Evolutionary conservation across 129 eudicot species (phyloP).

Genomic region (Artemisia tridentata): DNA sequence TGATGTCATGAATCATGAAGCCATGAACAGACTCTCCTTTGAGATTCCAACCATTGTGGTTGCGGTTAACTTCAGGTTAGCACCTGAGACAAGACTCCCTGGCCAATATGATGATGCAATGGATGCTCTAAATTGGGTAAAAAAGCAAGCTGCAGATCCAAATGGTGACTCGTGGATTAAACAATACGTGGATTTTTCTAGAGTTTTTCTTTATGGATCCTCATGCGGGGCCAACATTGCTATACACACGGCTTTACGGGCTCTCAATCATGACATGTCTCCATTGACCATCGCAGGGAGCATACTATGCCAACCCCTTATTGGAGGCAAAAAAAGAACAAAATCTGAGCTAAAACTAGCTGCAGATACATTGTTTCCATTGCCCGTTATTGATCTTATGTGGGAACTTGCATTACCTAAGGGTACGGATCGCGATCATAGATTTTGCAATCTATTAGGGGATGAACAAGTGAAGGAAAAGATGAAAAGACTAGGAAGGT

Average conservation of each 20-base stretch:
- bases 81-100: constrained; percentile 75
- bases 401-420: constrained; percentile 86
- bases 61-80: constrained; percentile 59
- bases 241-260: constrained; percentile 41
- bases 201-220: constrained; percentile 56
- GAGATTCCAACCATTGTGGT: constrained; percentile 52
- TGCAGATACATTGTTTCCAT: constrained; percentile 58
- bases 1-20: constrained; percentile 39
- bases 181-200: constrained; percentile 52
- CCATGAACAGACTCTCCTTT: constrained; percentile 35
- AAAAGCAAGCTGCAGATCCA: constrained; percentile 37
- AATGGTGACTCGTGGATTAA: constrained; percentile 60
- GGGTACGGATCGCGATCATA: constrained; percentile 71
- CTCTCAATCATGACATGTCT: constrained; percentile 25
- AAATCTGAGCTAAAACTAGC: constrained; percentile 62
- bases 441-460: constrained; percentile 63
- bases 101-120: constrained; percentile 74
- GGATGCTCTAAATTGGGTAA: constrained; percentile 57
- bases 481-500: constrained; percentile 54
- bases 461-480: constrained; percentile 40
- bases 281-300: constrained; percentile 53
- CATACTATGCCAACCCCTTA: constrained; percentile 55
- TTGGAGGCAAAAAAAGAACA: constrained; percentile 57
- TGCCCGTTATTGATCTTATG: constrained; percentile 64
- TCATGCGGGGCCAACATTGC: constrained; percentile 74